Conservation (phyloP, 352 stramenopile species). For the Pythium rhizo-oryzae region DNA sequence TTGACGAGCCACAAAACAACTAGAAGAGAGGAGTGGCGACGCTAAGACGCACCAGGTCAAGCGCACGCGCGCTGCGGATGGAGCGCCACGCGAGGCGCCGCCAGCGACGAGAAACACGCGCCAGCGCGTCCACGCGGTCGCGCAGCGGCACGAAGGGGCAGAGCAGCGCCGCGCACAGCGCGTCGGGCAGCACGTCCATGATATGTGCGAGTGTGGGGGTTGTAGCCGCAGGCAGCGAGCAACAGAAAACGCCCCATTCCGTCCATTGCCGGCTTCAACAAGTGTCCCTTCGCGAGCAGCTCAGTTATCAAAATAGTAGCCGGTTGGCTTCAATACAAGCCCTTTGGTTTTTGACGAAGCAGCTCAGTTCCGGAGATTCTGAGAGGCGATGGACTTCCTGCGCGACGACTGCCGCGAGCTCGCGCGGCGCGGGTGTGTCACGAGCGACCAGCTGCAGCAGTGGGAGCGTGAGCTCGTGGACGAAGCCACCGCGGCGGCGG, state of each 20-base stretch:
- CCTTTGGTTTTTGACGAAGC: neutral
- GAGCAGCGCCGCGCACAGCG: constrained; percentile 46
- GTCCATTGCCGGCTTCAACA: neutral
- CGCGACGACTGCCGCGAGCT: constrained; percentile 21
- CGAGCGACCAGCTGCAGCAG: constrained; percentile 32
- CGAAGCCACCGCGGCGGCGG: neutral
- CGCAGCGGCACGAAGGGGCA: constrained; percentile 60
- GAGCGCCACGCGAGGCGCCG: constrained; percentile 56
- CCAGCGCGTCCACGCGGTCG: constrained; percentile 57
- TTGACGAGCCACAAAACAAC: no score
- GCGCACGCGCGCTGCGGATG: constrained; percentile 44
- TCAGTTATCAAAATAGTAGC: neutral
- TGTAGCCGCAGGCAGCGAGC: no score
- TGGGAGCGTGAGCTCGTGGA: constrained; percentile 26
- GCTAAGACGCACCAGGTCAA: no score
- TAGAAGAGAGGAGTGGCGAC: no score
- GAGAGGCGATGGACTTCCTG: constrained; percentile 17
- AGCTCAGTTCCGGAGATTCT: neutral
- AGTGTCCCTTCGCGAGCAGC: neutral
- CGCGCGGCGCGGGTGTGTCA: constrained; percentile 30
- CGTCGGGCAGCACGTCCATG: constrained; percentile 37
- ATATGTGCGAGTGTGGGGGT: neutral
- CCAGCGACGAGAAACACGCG: constrained; percentile 62
- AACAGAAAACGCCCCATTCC: no score
- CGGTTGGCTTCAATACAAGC: neutral